Conservation (phyloP, 2,329 filamentous ascomycete genomes). For the Ascochyta koolunga region DNA sequence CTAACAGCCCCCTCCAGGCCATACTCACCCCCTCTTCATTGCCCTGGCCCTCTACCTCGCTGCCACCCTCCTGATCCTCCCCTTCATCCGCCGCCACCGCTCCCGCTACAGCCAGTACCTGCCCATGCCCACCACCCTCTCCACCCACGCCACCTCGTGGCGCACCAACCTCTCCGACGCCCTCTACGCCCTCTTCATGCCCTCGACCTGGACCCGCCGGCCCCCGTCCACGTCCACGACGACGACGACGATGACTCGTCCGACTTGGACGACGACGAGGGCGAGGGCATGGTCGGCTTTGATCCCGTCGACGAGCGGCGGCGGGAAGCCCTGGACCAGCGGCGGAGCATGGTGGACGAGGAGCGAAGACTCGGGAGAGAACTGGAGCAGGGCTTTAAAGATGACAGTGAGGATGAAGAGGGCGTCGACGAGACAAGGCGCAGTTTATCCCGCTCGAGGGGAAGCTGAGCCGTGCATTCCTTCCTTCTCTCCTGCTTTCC, state of each 20-base stretch:
- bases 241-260: slow-evolving; percentile 36
- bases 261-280: slow-evolving; percentile 53
- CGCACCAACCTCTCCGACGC: slow-evolving; percentile 46
- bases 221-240: slow-evolving; percentile 39
- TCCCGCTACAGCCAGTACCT: slow-evolving; percentile 53
- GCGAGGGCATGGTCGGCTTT: slow-evolving; percentile 56
- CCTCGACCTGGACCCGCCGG: slow-evolving; percentile 35
- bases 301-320: slow-evolving; percentile 45
- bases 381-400: slow-evolving; percentile 75
- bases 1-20: slow-evolving; percentile 41
- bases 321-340: slow-evolving; percentile 48
- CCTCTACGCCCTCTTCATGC: slow-evolving; percentile 41
- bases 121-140: slow-evolving; percentile 43
- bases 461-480: neutral
- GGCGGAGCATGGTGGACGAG: slow-evolving; percentile 54
- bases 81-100: slow-evolving; percentile 53
- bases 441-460: slow-evolving; percentile 7
- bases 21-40: slow-evolving; percentile 53
- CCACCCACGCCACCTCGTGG: slow-evolving; percentile 29
- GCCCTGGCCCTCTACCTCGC: slow-evolving; percentile 52
- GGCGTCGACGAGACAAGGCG: slow-evolving; percentile 26
- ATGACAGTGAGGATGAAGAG: slow-evolving; percentile 71
- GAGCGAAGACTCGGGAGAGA: slow-evolving; percentile 75
- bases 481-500: too few relatives aligned
- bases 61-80: slow-evolving; percentile 50